These are phyloP conservation scores for barley (Hordeum vulgare) DNA, from an alignment of 176 grass and related monocot genomes.

Conservation along the genomic window MorexV3_pseudomolecules_assembly NC_058523.1:139728659-139729158, in stretches of 20 bases:
- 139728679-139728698: background rate
- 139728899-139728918: constrained; percentile 94
- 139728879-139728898: constrained; percentile 99
- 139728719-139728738: background rate
- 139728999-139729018: background rate
- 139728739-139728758: constrained; percentile 5
- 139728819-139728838: constrained; percentile 99
- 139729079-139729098: constrained; percentile 98
- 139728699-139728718: background rate
- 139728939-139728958: background rate
- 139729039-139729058: constrained; percentile 46
- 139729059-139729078: constrained; percentile 99
- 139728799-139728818: constrained; percentile 93
- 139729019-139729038: background rate
- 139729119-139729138: constrained; percentile 96
- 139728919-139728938: constrained; percentile 4
- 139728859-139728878: constrained; percentile 95
- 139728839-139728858: constrained; percentile 94
- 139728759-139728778: constrained; percentile 18
- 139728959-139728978: background rate
- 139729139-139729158: constrained; percentile 94
- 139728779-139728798: constrained; percentile 99
- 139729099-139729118: constrained; percentile 99
- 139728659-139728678: background rate
- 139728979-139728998: background rate